phyloP scores from a whole-genome alignment of 1,284 basidiomycete genomes.

The Boletus smithii region DNA sequence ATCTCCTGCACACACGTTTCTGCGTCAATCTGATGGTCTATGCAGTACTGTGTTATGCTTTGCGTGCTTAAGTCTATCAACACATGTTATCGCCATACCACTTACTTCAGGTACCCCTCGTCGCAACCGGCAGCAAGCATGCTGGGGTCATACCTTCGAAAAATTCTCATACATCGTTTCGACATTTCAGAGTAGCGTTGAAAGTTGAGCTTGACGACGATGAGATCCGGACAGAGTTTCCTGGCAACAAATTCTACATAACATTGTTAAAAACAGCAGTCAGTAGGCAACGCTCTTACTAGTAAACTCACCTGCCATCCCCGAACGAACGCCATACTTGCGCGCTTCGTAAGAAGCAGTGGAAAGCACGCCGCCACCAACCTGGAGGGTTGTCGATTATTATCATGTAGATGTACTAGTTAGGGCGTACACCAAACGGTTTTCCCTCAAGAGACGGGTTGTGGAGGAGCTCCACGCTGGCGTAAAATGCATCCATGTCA shows the following conservation, averaged over 20 bases:
- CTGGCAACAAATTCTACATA: conserved; percentile 78
- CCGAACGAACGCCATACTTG: conserved; percentile 83
- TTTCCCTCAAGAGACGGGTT: conserved; percentile 80
- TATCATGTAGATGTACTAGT: background rate
- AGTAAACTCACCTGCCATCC: conserved; percentile 75
- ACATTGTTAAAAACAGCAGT: conserved; percentile 3
- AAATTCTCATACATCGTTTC: conserved; percentile 61
- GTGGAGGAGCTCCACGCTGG: conserved; percentile 75
- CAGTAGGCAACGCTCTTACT: background rate
- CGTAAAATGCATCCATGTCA: conserved; percentile 81
- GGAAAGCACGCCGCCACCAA: conserved; percentile 72
- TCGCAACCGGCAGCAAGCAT: conserved; percentile 82
- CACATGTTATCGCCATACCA: conserved; percentile 3
- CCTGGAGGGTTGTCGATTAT: conserved; percentile 39
- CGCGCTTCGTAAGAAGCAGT: conserved; percentile 93
- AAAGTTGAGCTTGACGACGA: conserved; percentile 65
- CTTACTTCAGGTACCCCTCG: conserved; percentile 86
- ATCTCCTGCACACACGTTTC: conserved; percentile 78
- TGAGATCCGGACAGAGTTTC: conserved; percentile 91
- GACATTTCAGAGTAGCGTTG: conserved; percentile 74
- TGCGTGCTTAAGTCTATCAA: conserved; percentile 1
- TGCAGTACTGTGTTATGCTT: conserved; percentile 78
- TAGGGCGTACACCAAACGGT: conserved; percentile 75
- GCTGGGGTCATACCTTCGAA: conserved; percentile 76
- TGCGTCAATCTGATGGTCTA: conserved; percentile 58